Percentiles rank a stretch among this genome's conserved stretches.
phyloP scores from a whole-genome alignment of 192 early-diverging fungal species.

The Umbelopsis sp. region DNA sequence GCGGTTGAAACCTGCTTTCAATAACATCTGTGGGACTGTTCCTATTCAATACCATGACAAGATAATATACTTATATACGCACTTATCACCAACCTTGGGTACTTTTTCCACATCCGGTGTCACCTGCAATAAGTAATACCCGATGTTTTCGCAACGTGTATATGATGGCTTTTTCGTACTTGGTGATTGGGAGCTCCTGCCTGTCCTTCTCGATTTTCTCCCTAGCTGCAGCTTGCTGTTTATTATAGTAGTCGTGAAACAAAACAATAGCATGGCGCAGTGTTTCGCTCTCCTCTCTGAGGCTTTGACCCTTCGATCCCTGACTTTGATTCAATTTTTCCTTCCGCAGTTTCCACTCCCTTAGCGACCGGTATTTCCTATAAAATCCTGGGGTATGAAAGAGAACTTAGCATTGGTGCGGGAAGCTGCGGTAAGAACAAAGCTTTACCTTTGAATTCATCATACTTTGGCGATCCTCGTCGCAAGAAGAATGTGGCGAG shows the following conservation, averaged over 20 bases:
- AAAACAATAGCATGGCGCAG: conserved; percentile 48
- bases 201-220: conserved; percentile 58
- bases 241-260: conserved; percentile 54
- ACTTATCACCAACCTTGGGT: conserved; percentile 45
- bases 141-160: conserved; percentile 57
- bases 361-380: conserved; percentile 22
- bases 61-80: neutral
- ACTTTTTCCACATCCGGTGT: conserved; percentile 73
- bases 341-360: conserved; percentile 6
- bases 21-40: conserved; percentile 81
- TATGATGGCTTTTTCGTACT: conserved; percentile 62
- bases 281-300: conserved; percentile 28
- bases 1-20: conserved; percentile 69
- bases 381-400: conserved; percentile 25
- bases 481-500: conserved; percentile 33
- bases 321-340: neutral
- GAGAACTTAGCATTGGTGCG: neutral
- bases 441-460: conserved; percentile 42
- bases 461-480: conserved; percentile 34
- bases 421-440: neutral
- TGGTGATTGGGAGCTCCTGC: conserved; percentile 61
- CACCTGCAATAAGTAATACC: conserved; percentile 71
- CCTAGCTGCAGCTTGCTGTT: conserved; percentile 38
- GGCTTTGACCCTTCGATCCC: neutral
- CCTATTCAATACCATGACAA: neutral